phyloP scores from a whole-genome alignment of 371 early-diverging fungal genomes.

The Coemansia sp. region DNA sequence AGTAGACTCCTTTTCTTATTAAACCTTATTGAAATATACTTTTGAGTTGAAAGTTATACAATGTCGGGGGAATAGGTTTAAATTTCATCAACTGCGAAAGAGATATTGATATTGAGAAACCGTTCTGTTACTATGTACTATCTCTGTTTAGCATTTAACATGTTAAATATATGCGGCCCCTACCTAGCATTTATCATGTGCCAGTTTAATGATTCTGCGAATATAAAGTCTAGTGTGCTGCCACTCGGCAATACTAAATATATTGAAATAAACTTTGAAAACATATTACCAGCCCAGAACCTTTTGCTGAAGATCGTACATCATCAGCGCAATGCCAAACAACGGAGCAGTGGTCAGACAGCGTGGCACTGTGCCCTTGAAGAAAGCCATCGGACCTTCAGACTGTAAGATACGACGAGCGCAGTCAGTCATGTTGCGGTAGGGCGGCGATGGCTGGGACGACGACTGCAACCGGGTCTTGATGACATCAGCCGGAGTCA shows the following conservation, averaged over 20 bases:
- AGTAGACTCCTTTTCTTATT: slow-evolving; percentile 56
- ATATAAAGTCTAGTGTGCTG: too few relatives aligned
- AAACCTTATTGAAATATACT: not conserved
- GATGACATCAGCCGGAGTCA: slow-evolving; percentile 58
- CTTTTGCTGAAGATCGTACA: slow-evolving; percentile 59
- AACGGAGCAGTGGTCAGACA: slow-evolving; percentile 60
- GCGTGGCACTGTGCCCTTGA: slow-evolving; percentile 55
- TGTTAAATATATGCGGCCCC: too few relatives aligned
- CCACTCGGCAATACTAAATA: too few relatives aligned
- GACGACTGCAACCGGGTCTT: slow-evolving; percentile 57
- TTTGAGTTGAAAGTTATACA: too few relatives aligned
- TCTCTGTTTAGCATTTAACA: too few relatives aligned
- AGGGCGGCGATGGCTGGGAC: slow-evolving; percentile 41
- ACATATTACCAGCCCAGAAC: slow-evolving; percentile 33
- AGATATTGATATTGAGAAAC: too few relatives aligned
- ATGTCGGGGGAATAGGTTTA: too few relatives aligned
- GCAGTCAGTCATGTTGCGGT: slow-evolving; percentile 41
- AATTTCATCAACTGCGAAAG: too few relatives aligned
- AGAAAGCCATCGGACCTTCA: slow-evolving; percentile 55
- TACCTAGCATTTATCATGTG: too few relatives aligned
- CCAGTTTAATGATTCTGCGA: too few relatives aligned
- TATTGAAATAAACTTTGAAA: too few relatives aligned
- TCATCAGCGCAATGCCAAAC: slow-evolving; percentile 73
- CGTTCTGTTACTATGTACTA: too few relatives aligned
- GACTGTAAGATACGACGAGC: slow-evolving; percentile 39